phyloP scores from a whole-genome alignment of 73 alveolate species.

The Loxodes magnus region DNA sequence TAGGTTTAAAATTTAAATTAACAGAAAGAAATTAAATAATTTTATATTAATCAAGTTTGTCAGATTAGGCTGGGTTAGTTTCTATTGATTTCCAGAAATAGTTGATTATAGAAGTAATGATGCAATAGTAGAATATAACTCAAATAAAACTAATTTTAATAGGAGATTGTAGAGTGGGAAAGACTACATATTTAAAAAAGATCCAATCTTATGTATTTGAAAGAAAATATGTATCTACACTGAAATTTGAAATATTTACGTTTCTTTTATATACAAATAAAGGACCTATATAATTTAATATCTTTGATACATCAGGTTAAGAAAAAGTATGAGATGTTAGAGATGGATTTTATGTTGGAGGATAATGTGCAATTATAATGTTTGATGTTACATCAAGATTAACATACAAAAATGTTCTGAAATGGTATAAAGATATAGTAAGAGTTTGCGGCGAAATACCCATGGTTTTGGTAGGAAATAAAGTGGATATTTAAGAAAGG shows the following conservation, averaged over 20 bases:
- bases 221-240: constrained; percentile 34
- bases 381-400: constrained; percentile 97
- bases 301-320: constrained; percentile 67
- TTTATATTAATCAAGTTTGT: no score
- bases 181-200: constrained; percentile 31
- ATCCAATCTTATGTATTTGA: constrained; percentile 34
- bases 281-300: constrained; percentile 28
- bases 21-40: no score
- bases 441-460: constrained; percentile 82
- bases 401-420: constrained; percentile 93
- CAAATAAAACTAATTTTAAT: constrained; percentile 5
- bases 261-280: constrained; percentile 30
- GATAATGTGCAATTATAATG: constrained; percentile 93
- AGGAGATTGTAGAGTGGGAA: constrained; percentile 76
- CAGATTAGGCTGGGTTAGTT: no score
- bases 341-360: constrained; percentile 78
- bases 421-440: constrained; percentile 93
- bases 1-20: no score
- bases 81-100: no score
- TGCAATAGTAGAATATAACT: no score
- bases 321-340: constrained; percentile 59
- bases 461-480: constrained; percentile 84
- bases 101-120: no score
- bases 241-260: constrained; percentile 47
- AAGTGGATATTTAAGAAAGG: constrained; percentile 87